A percentile compares a stretch with the other conserved stretches of the same genome.
Evolutionary conservation across 2,329 filamentous ascomycete genomes (phyloP).

Genomic region (Phyllosticta citriasiana): DNA sequence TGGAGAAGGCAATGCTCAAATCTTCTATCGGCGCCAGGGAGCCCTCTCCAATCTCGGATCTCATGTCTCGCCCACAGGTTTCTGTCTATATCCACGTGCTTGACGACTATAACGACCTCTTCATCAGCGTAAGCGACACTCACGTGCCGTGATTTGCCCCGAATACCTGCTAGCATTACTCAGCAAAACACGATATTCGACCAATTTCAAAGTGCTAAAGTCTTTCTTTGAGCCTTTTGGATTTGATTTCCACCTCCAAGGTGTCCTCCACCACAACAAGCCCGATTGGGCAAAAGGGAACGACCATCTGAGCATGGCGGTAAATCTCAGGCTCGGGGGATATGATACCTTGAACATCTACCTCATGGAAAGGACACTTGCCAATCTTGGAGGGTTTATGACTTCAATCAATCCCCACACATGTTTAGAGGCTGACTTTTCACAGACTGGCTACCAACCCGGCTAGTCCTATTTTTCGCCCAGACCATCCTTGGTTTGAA

Average conservation of each 20-base stretch:
- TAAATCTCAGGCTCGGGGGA: constrained; percentile 15
- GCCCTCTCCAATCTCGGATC: too few species aligned
- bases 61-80: too few species aligned
- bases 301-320: constrained; percentile 10
- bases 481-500: not conserved
- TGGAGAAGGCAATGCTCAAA: not conserved
- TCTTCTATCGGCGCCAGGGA: not conserved
- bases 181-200: not conserved
- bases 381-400: not conserved
- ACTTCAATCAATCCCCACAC: not conserved
- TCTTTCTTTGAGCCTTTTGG: constrained; percentile 8
- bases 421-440: too few species aligned
- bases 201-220: constrained; percentile 13
- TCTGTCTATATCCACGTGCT: too few species aligned
- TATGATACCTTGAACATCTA: constrained; percentile 21
- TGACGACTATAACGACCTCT: too few species aligned
- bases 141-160: too few species aligned
- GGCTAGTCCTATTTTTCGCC: too few species aligned
- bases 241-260: constrained; percentile 10
- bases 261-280: constrained; percentile 10
- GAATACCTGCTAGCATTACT: too few species aligned
- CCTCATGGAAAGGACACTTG: not conserved
- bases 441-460: too few species aligned
- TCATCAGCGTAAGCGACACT: too few species aligned
- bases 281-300: constrained; percentile 1